Evolutionary conservation across 140 eudicot genomes (phyloP).

Genomic region (Cichorium intybus): DNA sequence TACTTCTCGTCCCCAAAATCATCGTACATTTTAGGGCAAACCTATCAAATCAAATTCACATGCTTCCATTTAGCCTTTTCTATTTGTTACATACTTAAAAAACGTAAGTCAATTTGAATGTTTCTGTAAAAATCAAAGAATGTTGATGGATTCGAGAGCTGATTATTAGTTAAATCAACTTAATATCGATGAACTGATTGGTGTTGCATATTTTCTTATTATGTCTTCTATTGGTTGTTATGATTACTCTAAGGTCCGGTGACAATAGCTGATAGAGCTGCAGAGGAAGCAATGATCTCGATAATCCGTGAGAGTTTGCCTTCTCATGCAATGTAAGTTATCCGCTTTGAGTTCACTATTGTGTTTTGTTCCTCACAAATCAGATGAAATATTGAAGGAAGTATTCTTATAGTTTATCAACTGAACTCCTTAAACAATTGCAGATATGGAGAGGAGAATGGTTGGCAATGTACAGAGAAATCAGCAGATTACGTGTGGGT

Average conservation of each 20-base stretch:
- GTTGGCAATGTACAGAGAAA: constrained; percentile 89
- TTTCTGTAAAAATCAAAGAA: not conserved
- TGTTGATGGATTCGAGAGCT: not conserved
- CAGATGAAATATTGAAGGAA: not conserved
- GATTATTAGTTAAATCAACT: not conserved
- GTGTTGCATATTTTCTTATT: not conserved
- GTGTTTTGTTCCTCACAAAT: not conserved
- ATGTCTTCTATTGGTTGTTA: not conserved
- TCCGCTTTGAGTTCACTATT: no score
- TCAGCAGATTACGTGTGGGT: constrained; percentile 95
- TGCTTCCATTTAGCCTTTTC: not conserved
- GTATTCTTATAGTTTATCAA: constrained; percentile 7
- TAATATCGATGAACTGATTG: constrained; percentile 1
- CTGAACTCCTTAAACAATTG: constrained; percentile 10
- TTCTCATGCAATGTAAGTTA: constrained; percentile 83
- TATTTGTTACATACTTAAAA: not conserved
- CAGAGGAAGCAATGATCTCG: constrained; percentile 80
- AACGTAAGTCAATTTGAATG: not conserved
- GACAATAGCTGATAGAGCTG: constrained; percentile 88
- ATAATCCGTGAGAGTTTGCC: constrained; percentile 58
- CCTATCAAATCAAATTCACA: not conserved
- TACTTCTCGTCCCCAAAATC: not conserved
- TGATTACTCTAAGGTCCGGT: constrained; percentile 70
- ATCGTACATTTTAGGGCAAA: constrained; percentile 8
- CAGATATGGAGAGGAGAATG: constrained; percentile 96